A percentile compares a stretch with the other conserved stretches of the same genome.
Evolutionary conservation across 768 basidiomycete species (phyloP).

Genomic region (Lactarius indigo): DNA sequence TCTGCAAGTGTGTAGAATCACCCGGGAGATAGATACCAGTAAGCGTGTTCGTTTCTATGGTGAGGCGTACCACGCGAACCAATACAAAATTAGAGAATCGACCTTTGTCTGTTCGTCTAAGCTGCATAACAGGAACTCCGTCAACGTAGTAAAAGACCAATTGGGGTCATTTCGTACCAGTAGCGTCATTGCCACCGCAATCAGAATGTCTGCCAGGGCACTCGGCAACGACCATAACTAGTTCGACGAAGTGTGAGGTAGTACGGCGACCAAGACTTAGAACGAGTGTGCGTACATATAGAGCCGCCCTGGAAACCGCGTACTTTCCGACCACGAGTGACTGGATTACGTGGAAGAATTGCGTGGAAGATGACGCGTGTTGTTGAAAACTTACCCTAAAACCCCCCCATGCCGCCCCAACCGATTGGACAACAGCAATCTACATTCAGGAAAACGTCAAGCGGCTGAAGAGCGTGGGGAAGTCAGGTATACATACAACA

Average conservation of each 20-base stretch:
- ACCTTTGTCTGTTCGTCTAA: background rate
- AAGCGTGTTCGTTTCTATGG: conserved; percentile 28
- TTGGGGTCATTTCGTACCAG: background rate
- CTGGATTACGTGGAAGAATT: no score
- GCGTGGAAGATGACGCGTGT: background rate
- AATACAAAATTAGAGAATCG: background rate
- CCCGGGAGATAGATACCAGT: conserved; percentile 8
- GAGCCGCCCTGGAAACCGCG: background rate
- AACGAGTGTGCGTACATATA: background rate
- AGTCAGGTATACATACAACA: background rate
- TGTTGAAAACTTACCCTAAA: background rate
- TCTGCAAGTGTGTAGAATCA: no score
- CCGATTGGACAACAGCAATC: background rate
- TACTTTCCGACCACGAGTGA: background rate
- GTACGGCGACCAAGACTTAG: background rate
- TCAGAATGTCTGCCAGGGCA: conserved; percentile 4
- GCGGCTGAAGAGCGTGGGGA: background rate
- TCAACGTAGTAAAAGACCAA: background rate
- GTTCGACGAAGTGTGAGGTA: background rate
- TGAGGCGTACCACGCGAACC: conserved; percentile 24
- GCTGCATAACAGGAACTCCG: background rate
- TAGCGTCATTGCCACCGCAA: background rate
- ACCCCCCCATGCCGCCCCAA: conserved; percentile 1
- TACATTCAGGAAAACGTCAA: background rate
- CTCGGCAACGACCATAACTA: background rate